A percentile compares a stretch with the other conserved stretches of the same genome.
These are phyloP conservation scores for Cymbomonas tetramitiformis DNA, from an alignment of 139 green algal genomes.

Conservation along the genomic window DNA sequence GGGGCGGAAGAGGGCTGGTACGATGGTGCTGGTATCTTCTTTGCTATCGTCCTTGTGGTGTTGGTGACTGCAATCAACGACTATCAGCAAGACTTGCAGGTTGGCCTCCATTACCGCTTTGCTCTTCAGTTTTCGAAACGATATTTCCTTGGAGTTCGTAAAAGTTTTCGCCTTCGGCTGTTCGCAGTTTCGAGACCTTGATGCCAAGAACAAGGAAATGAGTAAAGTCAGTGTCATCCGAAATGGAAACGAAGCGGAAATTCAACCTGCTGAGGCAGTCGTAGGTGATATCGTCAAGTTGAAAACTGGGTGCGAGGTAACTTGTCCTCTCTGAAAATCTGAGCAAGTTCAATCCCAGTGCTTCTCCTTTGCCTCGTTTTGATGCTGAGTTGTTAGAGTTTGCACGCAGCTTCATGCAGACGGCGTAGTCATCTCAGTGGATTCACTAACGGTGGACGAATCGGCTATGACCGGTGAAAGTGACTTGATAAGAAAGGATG, in stretches of 20 bases:
- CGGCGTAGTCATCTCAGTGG: slow-evolving; percentile 41
- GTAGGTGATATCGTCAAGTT: slow-evolving; percentile 80
- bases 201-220: slow-evolving; percentile 73
- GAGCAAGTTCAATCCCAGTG: too few relatives aligned
- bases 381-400: too few relatives aligned
- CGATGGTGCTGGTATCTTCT: slow-evolving; percentile 85
- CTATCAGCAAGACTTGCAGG: slow-evolving; percentile 81
- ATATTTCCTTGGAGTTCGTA: too few relatives aligned
- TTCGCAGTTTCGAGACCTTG: slow-evolving; percentile 90
- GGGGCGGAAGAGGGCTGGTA: slow-evolving; percentile 67
- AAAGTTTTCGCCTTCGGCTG: too few relatives aligned
- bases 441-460: slow-evolving; percentile 73
- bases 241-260: slow-evolving; percentile 35
- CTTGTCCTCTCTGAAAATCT: too few relatives aligned
- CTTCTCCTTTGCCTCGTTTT: too few relatives aligned
- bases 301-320: slow-evolving; percentile 70
- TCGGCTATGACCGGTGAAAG: slow-evolving; percentile 82
- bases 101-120: too few relatives aligned
- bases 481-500: too few relatives aligned
- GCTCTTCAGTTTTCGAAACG: too few relatives aligned
- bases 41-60: slow-evolving; percentile 73
- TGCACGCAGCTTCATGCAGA: too few relatives aligned
- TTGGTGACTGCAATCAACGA: slow-evolving; percentile 78
- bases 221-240: slow-evolving; percentile 65
- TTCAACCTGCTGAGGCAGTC: slow-evolving; percentile 64